These are phyloP conservation scores for Leishmania lainsoni DNA, from an alignment of 208 protist species.

Conservation along the genomic window DNA sequence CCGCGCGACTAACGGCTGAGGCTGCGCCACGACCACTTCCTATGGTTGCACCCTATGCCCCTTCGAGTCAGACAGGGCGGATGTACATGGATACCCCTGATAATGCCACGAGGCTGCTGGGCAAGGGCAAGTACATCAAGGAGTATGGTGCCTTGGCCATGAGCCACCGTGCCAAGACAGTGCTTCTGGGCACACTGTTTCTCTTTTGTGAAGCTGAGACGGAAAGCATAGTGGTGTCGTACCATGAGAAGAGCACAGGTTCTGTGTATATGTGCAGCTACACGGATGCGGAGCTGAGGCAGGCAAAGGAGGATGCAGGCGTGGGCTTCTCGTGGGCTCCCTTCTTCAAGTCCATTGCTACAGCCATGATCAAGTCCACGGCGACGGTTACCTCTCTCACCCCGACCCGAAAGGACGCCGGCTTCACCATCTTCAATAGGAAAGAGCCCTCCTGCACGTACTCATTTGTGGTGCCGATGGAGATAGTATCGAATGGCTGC, in stretches of 20 bases:
- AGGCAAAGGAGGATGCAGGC: constrained; percentile 53
- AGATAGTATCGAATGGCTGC: constrained; percentile 50
- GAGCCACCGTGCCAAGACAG: constrained; percentile 47
- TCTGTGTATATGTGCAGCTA: constrained; percentile 66
- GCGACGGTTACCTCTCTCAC: constrained; percentile 40
- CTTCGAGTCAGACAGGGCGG: background rate
- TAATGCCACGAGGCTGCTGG: constrained; percentile 39
- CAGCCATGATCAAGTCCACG: constrained; percentile 73
- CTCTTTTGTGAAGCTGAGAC: constrained; percentile 64
- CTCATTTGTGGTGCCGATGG: constrained; percentile 53
- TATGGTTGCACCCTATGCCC: background rate
- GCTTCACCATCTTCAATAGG: constrained; percentile 65
- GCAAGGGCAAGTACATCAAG: constrained; percentile 86
- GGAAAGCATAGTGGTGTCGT: constrained; percentile 69
- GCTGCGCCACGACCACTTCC: background rate
- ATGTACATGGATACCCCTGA: background rate
- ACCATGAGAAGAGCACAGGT: constrained; percentile 47
- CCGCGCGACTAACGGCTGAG: background rate
- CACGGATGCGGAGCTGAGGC: constrained; percentile 64
- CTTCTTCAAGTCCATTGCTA: constrained; percentile 89
- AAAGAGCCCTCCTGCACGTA: constrained; percentile 56
- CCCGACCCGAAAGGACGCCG: constrained; percentile 36
- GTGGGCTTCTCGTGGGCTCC: constrained; percentile 70
- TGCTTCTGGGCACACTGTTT: constrained; percentile 48
- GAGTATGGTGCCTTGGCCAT: constrained; percentile 79